phyloP scores from a whole-genome alignment of 192 early-diverging fungal species.

The Chytriomyces sp. region DNA sequence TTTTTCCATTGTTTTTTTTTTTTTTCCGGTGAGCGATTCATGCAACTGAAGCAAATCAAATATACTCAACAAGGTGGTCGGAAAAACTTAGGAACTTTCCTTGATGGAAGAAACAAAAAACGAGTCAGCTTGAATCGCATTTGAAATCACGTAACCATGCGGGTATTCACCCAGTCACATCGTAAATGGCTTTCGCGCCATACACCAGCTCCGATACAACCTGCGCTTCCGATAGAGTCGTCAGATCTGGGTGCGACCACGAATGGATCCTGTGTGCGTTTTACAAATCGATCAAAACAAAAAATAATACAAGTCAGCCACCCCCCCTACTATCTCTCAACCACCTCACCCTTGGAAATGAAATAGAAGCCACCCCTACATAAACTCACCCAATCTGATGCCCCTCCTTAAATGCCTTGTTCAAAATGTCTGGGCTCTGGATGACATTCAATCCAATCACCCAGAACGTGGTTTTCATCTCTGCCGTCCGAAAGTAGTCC shows the following conservation, averaged over 20 bases:
- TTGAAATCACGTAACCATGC: not conserved
- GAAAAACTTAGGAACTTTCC: not conserved
- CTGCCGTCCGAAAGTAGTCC: not conserved
- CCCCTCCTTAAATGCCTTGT: not conserved
- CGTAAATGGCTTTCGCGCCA: conserved; percentile 32
- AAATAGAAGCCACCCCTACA: too few species aligned
- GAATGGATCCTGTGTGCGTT: conserved; percentile 35
- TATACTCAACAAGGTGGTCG: too few species aligned
- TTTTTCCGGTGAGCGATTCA: too few species aligned
- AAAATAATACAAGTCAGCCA: too few species aligned
- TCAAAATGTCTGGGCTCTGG: not conserved
- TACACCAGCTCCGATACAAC: conserved; percentile 73
- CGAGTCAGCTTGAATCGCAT: not conserved
- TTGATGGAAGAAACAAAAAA: too few species aligned
- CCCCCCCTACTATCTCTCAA: too few species aligned
- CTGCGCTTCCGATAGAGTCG: conserved; percentile 68
- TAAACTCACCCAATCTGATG: conserved; percentile 1
- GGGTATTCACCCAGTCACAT: too few species aligned
- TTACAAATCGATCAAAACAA: too few species aligned
- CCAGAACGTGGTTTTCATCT: not conserved
- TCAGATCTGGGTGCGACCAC: conserved; percentile 64
- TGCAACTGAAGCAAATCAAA: too few species aligned
- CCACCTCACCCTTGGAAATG: too few species aligned
- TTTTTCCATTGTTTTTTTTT: too few species aligned
- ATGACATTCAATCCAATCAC: not conserved